phyloP scores from a whole-genome alignment of 306 rosid genomes.

The Prunus fruticosa region DNA sequence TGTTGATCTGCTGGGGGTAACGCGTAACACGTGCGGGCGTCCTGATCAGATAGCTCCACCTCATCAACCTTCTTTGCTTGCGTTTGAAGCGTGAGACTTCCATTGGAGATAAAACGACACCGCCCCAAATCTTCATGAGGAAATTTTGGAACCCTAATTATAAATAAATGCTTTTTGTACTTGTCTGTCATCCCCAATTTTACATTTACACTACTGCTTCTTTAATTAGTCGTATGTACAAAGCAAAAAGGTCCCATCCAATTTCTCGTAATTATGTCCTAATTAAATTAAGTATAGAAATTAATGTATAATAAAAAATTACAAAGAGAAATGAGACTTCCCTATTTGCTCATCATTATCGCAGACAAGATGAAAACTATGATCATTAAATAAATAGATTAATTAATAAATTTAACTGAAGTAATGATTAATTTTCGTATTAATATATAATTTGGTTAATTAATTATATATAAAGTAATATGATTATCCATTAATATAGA shows the following conservation, averaged over 20 bases:
- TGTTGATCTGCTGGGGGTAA: slow-evolving; percentile 19
- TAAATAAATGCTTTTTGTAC: not conserved
- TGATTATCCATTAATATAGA: not conserved
- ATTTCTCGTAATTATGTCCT: not conserved
- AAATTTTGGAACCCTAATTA: not conserved
- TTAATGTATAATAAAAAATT: not conserved
- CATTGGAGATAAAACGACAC: slow-evolving; percentile 1
- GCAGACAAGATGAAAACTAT: not conserved
- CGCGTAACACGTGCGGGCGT: slow-evolving; percentile 42
- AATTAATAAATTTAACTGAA: not conserved
- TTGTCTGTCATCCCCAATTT: not conserved
- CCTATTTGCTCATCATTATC: not conserved
- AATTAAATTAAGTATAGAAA: not conserved
- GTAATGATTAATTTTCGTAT: not conserved
- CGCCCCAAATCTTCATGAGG: not conserved
- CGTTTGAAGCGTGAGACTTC: slow-evolving; percentile 48
- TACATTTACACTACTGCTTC: not conserved
- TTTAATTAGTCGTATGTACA: not conserved
- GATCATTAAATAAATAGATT: not conserved
- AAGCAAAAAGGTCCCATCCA: slow-evolving; percentile 1
- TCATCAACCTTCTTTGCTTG: slow-evolving; percentile 54
- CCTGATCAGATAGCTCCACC: slow-evolving; percentile 53
- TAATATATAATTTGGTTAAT: not conserved
- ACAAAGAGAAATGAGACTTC: not conserved
- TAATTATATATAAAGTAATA: not conserved